Conservation (phyloP, 352 stramenopile species). For the Elongisporangium prolatum region DNA sequence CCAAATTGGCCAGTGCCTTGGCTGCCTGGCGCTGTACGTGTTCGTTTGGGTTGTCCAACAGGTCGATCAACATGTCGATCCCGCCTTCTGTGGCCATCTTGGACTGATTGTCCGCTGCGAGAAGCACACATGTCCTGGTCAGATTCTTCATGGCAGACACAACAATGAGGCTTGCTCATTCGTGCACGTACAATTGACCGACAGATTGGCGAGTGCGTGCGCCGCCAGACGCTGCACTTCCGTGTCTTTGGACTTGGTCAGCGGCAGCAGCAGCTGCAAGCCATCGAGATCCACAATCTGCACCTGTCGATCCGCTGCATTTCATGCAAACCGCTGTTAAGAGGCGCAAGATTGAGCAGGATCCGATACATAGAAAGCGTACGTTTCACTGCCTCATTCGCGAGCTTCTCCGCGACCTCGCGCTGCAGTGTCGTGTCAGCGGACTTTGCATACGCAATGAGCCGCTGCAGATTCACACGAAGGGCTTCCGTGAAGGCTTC, state of each 20-base stretch:
- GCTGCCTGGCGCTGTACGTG: conserved; percentile 91
- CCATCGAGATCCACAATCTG: conserved; percentile 94
- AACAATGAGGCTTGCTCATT: background rate
- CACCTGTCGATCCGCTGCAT: conserved; percentile 85
- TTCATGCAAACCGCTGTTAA: background rate
- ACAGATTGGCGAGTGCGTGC: conserved; percentile 93
- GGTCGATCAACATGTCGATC: conserved; percentile 92
- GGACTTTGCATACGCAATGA: conserved; percentile 92
- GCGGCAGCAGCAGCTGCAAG: conserved; percentile 89
- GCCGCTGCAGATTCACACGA: conserved; percentile 85
- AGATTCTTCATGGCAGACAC: background rate
- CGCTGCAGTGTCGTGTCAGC: conserved; percentile 86
- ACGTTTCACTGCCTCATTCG: conserved; percentile 94
- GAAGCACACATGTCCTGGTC: background rate
- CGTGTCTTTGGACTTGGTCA: conserved; percentile 90
- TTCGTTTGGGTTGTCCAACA: conserved; percentile 82
- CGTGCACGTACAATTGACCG: conserved; percentile 82
- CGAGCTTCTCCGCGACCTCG: conserved; percentile 92
- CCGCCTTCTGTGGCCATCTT: conserved; percentile 91
- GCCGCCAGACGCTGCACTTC: conserved; percentile 92
- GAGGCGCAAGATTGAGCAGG: background rate
- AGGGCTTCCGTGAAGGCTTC: conserved; percentile 86
- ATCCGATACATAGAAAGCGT: background rate
- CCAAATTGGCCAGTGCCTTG: conserved; percentile 93
- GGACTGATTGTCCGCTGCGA: conserved; percentile 89